Base-by-base conservation (phyloP, 345 rosid species). In the Combretum micranthum region DNA sequence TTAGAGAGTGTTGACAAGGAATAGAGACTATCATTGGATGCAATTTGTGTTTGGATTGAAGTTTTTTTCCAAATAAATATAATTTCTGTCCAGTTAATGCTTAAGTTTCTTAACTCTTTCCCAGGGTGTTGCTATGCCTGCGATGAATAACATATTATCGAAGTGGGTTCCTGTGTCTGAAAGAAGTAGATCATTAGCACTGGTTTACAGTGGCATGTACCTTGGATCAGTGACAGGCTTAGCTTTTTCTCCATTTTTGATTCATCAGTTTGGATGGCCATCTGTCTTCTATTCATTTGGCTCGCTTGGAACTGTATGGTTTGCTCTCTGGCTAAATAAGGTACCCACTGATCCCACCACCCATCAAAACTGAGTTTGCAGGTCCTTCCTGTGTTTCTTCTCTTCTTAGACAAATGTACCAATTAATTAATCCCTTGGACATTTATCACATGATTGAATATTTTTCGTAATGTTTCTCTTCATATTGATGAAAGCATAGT, bases 71-170 rank as follows among this genome's bases (percentile, higher is more conserved):
- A 7, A 32, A 7, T 32, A 32, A 32, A 32, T 32, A 4, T 32
- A 32, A 32, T 7, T 32, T 32, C 39, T 32, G 9, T 32, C 26
- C 0, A 32, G 10, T 32, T 32, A 7, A 32, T 32, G 39, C 39
- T 4, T 32, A 32, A 32, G 39, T 32, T 17, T 42, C 47, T 53
- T 48, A 52, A 53, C 50, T 56, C 43, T 72, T 9, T 52, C 69
- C 15, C 71, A 92, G 98, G 96, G 98, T 72, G 96, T 92, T 78
- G 96, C 98, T 50, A 84, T 92, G 98, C 96, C 98, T 64, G 98
- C 98, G 49, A 92, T 92, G 98, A 92, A 88, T 61, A 92, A 88
- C 64, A 88, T 92, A 62, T 52, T 92, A 50, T 86, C 98, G 2
- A 92, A 86, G 55, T 92, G 96, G 98, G 90, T 92, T 55, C 95